phyloP scores from a whole-genome alignment of 176 grass and related monocot species.

The Bromus sterilis region DNA sequence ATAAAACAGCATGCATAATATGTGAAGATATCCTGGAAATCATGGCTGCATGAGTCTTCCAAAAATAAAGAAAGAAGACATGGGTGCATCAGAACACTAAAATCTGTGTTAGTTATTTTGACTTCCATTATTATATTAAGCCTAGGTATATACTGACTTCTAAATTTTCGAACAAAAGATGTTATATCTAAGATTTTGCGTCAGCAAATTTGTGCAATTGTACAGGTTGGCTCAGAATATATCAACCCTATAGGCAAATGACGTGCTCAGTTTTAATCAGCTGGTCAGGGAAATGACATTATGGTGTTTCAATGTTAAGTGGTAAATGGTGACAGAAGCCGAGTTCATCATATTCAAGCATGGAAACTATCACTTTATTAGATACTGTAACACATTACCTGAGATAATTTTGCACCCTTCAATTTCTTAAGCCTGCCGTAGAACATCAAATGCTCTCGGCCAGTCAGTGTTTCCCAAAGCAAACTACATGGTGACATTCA shows the following conservation, averaged over 20 bases:
- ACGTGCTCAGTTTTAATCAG: not conserved
- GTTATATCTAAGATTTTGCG: not conserved
- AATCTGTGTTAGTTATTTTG: not conserved
- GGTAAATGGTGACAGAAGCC: not conserved
- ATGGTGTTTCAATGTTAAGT: not conserved
- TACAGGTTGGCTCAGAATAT: not conserved
- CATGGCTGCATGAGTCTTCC: no score
- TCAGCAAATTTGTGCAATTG: not conserved
- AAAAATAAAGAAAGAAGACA: no score
- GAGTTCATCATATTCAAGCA: not conserved
- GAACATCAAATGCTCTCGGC: slow-evolving; percentile 80
- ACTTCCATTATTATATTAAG: not conserved
- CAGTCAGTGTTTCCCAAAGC: slow-evolving; percentile 90
- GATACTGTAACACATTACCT: slow-evolving; percentile 24
- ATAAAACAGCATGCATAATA: not conserved
- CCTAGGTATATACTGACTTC: not conserved
- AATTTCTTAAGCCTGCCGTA: slow-evolving; percentile 91
- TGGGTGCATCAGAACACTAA: not conserved
- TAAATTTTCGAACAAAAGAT: not conserved
- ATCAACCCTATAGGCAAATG: not conserved
- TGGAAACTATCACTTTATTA: not conserved
- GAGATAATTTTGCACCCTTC: slow-evolving; percentile 37
- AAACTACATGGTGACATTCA: slow-evolving; percentile 46
- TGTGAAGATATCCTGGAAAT: no score
- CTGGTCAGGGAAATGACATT: not conserved